These are phyloP conservation scores for Delonix regia DNA, from an alignment of 306 rosid species.

Conservation along the genomic window DNA sequence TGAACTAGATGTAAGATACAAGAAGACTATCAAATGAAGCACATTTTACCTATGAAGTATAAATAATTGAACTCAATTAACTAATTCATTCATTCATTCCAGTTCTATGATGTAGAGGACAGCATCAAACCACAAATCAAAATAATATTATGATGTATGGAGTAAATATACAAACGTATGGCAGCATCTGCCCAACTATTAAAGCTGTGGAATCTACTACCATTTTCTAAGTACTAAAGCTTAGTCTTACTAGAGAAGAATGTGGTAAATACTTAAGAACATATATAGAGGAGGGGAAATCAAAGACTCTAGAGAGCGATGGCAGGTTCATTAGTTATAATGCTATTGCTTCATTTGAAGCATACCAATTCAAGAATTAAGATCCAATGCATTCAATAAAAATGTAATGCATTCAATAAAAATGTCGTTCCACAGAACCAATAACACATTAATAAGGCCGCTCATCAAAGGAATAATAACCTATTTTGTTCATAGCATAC, in stretches of 20 bases:
- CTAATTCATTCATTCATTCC: background rate
- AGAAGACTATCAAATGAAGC: background rate
- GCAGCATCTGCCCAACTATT: background rate
- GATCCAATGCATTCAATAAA: slow-evolving; percentile 34
- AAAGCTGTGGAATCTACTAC: background rate
- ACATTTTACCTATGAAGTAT: background rate
- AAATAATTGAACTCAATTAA: background rate
- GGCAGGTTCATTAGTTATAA: background rate
- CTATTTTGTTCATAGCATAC: background rate
- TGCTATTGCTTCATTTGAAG: background rate
- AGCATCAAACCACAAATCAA: background rate
- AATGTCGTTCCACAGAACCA: background rate
- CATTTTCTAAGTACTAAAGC: background rate
- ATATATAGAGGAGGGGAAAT: background rate
- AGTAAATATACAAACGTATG: background rate
- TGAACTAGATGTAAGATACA: background rate
- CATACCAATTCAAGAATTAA: background rate
- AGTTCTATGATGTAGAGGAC: background rate
- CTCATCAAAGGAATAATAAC: background rate
- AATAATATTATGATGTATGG: background rate
- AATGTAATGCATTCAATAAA: no score
- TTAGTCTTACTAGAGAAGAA: no score
- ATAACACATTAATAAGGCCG: background rate
- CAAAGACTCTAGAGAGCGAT: background rate
- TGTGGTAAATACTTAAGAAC: no score